Conservation (phyloP, 2,329 filamentous ascomycete genomes). For the Colletotrichum cuscutae region DNA sequence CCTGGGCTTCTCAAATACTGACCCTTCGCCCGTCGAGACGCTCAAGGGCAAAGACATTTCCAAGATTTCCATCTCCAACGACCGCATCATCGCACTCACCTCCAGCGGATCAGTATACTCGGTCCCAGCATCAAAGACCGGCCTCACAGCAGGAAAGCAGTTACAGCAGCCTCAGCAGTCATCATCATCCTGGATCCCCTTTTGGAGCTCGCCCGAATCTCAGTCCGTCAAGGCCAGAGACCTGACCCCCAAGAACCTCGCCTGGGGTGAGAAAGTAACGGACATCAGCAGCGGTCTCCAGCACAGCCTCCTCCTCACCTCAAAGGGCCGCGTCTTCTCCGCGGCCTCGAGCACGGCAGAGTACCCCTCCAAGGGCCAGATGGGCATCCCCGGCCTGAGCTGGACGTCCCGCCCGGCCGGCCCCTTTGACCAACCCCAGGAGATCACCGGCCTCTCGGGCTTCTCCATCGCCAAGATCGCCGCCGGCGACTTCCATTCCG, state of each 20-base stretch:
- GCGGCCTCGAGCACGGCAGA: conserved; percentile 82
- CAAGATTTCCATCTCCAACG: conserved; percentile 80
- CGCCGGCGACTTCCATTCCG: conserved; percentile 86
- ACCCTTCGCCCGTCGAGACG: conserved; percentile 74
- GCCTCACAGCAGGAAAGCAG: conserved; percentile 75
- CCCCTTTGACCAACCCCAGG: conserved; percentile 84
- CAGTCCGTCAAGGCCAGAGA: conserved; percentile 74
- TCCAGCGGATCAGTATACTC: conserved; percentile 85
- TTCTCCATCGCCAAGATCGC: conserved; percentile 81
- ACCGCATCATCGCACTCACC: conserved; percentile 84
- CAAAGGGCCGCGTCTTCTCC: conserved; percentile 85
- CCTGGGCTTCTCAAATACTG: conserved; percentile 73
- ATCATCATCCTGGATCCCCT: conserved; percentile 75
- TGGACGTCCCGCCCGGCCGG: conserved; percentile 83
- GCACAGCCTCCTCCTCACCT: conserved; percentile 87
- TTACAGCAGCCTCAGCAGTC: conserved; percentile 57
- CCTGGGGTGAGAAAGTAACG: conserved; percentile 77
- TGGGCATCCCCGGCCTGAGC: conserved; percentile 84
- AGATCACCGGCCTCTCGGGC: conserved; percentile 76
- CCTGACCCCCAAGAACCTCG: conserved; percentile 72
- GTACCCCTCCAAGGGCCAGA: conserved; percentile 85
- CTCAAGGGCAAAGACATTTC: conserved; percentile 83
- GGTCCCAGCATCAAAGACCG: conserved; percentile 78
- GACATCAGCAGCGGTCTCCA: conserved; percentile 84
- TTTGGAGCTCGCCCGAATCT: conserved; percentile 64